phyloP scores from a whole-genome alignment of 108 stramenopile species.

The Chaetoceros tenuissimus region DNA sequence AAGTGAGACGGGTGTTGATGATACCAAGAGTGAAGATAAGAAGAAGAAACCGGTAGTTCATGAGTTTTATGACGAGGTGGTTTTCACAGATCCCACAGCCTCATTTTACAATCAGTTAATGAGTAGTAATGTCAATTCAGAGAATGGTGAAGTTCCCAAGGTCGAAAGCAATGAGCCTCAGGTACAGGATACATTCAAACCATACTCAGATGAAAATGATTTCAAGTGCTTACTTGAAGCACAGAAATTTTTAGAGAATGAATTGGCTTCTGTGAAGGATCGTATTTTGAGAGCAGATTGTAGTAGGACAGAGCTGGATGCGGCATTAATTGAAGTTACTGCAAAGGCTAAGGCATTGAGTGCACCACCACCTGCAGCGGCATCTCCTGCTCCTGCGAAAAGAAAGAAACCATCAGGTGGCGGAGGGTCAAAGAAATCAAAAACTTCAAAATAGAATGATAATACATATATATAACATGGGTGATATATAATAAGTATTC shows the following conservation, averaged over 20 bases:
- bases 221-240: constrained; percentile 50
- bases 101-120: constrained; percentile 52
- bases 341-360: neutral
- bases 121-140: neutral
- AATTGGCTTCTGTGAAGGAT: constrained; percentile 55
- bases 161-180: constrained; percentile 28
- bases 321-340: constrained; percentile 11
- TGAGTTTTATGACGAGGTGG: constrained; percentile 95
- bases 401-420: too few species aligned
- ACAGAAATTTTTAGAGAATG: constrained; percentile 52
- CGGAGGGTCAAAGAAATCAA: too few species aligned
- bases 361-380: neutral
- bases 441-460: too few species aligned
- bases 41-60: constrained; percentile 66
- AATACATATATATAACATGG: too few species aligned
- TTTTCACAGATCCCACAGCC: constrained; percentile 84
- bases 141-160: constrained; percentile 10
- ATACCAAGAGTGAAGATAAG: constrained; percentile 4
- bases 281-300: constrained; percentile 36
- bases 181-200: constrained; percentile 32
- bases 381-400: constrained; percentile 1
- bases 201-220: constrained; percentile 55
- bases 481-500: too few species aligned
- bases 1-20: neutral
- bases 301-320: constrained; percentile 45